Evolutionary conservation across 345 rosid genomes (phyloP).

Genomic region (Reutealis trisperma): DNA sequence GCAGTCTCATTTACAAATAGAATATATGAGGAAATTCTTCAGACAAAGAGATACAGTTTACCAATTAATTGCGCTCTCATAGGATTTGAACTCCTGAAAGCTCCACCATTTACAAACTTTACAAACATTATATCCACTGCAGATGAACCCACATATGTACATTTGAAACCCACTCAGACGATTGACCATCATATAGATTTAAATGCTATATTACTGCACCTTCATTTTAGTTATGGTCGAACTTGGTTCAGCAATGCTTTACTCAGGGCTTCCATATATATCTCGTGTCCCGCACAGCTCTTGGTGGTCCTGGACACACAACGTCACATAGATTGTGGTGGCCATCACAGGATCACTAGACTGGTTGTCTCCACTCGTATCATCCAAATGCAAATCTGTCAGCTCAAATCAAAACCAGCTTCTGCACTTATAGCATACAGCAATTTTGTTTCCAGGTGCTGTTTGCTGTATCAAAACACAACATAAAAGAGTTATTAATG

Average conservation of each 20-base stretch:
- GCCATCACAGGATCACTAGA: slow-evolving; percentile 5
- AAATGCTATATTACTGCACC: neutral
- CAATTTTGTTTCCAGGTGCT: slow-evolving; percentile 79
- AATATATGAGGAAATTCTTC: neutral
- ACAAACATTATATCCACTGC: neutral
- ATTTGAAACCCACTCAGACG: slow-evolving; percentile 14
- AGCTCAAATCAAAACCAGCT: slow-evolving; percentile 98
- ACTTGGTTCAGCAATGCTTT: neutral
- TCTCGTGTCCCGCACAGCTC: neutral
- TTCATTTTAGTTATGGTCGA: neutral
- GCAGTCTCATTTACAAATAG: slow-evolving; percentile 21
- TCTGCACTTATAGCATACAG: slow-evolving; percentile 92
- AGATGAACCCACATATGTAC: slow-evolving; percentile 12
- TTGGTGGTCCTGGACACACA: neutral
- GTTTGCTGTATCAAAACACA: slow-evolving; percentile 65
- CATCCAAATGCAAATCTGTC: slow-evolving; percentile 24
- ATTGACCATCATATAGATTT: neutral
- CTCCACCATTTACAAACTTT: neutral
- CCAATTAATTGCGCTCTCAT: neutral
- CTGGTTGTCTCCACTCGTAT: neutral
- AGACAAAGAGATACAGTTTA: neutral
- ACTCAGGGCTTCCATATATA: neutral
- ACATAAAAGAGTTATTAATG: neutral
- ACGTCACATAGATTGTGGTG: neutral
- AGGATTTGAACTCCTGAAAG: neutral